These are phyloP conservation scores for Antarctomyces pellizariae DNA, from an alignment of 495 filamentous ascomycete species.

Conservation along the genomic window DNA sequence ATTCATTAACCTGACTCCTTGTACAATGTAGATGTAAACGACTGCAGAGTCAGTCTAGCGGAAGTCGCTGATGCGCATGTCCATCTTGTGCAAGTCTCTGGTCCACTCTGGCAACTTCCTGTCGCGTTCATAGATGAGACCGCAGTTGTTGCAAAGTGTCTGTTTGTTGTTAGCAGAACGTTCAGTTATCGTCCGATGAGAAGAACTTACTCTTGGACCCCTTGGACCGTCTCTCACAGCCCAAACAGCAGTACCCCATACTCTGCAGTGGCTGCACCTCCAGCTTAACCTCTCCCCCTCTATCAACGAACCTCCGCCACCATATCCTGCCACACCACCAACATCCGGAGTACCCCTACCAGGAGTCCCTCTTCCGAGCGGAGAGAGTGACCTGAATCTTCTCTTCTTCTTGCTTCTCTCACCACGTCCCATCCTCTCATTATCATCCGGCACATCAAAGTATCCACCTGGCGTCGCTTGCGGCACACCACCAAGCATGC, in stretches of 20 bases:
- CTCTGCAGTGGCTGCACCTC: conserved; percentile 74
- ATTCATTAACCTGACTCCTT: too few relatives aligned
- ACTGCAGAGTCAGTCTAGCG: conserved; percentile 1
- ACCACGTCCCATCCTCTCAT: conserved; percentile 53
- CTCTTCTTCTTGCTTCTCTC: conserved; percentile 86
- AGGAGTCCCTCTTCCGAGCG: conserved; percentile 41
- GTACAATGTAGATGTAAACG: not conserved
- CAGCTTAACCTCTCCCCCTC: conserved; percentile 69
- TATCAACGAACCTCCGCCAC: conserved; percentile 39
- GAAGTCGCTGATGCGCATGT: conserved; percentile 14
- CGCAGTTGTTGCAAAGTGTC: conserved; percentile 91
- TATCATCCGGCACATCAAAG: conserved; percentile 28
- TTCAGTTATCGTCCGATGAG: not conserved
- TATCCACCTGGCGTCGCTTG: conserved; percentile 32
- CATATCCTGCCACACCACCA: conserved; percentile 39
- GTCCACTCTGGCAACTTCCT: conserved; percentile 67
- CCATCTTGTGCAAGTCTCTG: conserved; percentile 40
- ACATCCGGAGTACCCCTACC: conserved; percentile 56
- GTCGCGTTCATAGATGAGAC: conserved; percentile 67
- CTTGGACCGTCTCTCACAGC: conserved; percentile 77
- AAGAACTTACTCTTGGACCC: conserved; percentile 52
- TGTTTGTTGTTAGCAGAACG: conserved; percentile 14
- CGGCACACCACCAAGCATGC: conserved; percentile 41
- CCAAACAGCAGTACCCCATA: conserved; percentile 84
- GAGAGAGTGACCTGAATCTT: conserved; percentile 73